phyloP scores from a whole-genome alignment of 163 green algal genomes.

The Chlamydomonas reinhardtii region DNA sequence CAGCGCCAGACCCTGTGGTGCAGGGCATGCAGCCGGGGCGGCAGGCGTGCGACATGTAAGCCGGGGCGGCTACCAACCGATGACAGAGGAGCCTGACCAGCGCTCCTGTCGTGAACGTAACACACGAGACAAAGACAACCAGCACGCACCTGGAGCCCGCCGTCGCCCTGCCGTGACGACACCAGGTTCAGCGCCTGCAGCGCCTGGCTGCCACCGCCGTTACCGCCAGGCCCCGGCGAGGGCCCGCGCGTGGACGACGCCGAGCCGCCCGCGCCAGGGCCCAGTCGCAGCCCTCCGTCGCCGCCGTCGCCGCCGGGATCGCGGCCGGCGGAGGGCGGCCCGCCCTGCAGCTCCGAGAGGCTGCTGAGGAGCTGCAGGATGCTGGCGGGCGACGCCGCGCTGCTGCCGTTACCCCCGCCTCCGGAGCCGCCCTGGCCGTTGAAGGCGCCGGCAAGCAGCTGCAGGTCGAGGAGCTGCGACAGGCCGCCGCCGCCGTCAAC shows the following conservation, averaged over 20 bases:
- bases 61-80: too few species aligned
- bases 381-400: neutral
- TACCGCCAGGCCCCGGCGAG: neutral
- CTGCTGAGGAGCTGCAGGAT: constrained; percentile 5
- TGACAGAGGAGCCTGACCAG: too few species aligned
- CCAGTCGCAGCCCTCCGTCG: neutral
- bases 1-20: neutral
- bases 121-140: too few species aligned
- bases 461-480: constrained; percentile 11
- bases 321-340: neutral
- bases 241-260: too few species aligned
- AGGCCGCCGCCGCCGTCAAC: neutral
- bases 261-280: too few species aligned
- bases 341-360: neutral
- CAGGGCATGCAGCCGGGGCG: neutral
- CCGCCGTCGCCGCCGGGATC: neutral
- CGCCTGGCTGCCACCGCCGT: too few species aligned
- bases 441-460: constrained; percentile 1
- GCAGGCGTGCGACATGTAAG: too few species aligned
- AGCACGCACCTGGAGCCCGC: neutral
- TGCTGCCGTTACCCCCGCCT: neutral
- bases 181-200: neutral
- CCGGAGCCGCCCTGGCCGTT: neutral
- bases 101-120: too few species aligned
- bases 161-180: too few species aligned